Percentiles rank a stretch among this genome's conserved stretches.
phyloP scores from a whole-genome alignment of 805 yeast genomes.

The Wickerhamiella azymoides region DNA sequence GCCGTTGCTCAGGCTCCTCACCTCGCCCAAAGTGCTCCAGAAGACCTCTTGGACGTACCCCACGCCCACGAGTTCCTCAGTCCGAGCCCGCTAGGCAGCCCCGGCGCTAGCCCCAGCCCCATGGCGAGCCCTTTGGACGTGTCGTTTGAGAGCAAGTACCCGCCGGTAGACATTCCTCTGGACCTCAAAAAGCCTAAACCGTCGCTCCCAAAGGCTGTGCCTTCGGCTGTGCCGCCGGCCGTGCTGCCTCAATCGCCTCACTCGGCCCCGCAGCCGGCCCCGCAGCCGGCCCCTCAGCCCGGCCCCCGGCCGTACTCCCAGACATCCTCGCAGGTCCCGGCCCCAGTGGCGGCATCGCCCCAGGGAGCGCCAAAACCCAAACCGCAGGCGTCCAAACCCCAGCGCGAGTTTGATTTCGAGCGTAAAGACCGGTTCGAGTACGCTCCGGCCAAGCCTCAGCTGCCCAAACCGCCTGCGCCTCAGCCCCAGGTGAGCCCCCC shows the following conservation, averaged over 20 bases:
- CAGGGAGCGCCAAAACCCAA: background rate
- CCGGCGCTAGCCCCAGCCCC: constrained; percentile 3
- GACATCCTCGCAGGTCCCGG: too few species aligned
- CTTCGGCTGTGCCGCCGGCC: too few species aligned
- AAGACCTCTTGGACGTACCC: background rate
- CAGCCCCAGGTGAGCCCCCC: too few species aligned
- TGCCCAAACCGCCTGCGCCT: too few species aligned
- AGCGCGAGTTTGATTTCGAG: too few species aligned
- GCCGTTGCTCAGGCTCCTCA: background rate
- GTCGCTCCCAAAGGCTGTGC: too few species aligned
- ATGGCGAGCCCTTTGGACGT: background rate
- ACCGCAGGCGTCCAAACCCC: background rate
- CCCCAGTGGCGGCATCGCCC: background rate
- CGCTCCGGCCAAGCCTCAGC: background rate
- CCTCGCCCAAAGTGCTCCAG: background rate
- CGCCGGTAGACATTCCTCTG: constrained; percentile 2
- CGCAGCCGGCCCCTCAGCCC: too few species aligned
- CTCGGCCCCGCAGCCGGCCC: too few species aligned
- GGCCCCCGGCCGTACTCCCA: background rate
- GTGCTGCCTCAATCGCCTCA: too few species aligned
- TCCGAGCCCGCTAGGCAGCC: background rate
- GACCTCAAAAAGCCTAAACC: background rate
- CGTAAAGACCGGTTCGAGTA: too few species aligned
- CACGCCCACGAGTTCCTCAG: background rate
- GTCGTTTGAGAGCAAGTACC: constrained; percentile 16